Evolutionary conservation across 108 stramenopile genomes (phyloP).

Genomic region (Pseudonitzschia pungens): DNA sequence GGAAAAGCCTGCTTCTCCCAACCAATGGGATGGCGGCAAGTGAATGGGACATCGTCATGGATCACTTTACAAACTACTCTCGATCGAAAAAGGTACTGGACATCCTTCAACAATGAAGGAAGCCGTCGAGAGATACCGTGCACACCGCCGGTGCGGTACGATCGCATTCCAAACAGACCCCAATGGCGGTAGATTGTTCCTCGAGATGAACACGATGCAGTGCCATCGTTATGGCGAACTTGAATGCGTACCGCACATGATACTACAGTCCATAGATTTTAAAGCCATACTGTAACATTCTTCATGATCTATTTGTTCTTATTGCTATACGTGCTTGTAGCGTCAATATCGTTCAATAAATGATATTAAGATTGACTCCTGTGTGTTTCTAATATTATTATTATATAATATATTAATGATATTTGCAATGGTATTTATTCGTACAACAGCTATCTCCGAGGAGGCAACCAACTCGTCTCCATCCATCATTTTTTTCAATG

Average conservation of each 20-base stretch:
- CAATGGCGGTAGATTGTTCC: too few species aligned
- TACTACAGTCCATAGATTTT: background rate
- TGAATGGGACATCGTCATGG: conserved; percentile 36
- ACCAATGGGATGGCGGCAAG: background rate
- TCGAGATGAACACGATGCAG: background rate
- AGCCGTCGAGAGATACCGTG: background rate
- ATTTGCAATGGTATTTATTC: too few species aligned
- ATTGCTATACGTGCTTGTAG: background rate
- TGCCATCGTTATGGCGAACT: background rate
- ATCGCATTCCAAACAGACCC: too few species aligned
- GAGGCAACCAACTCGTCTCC: too few species aligned
- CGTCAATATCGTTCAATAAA: too few species aligned
- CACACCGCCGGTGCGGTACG: background rate
- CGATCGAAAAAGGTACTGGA: conserved; percentile 37
- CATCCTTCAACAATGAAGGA: conserved; percentile 33
- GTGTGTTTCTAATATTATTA: too few species aligned
- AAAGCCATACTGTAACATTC: background rate
- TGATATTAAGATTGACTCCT: too few species aligned
- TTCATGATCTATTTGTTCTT: too few species aligned
- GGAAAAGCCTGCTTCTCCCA: conserved; percentile 32
- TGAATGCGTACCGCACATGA: too few species aligned
- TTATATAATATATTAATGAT: too few species aligned
- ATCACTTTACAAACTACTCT: conserved; percentile 36
- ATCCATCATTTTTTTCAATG: too few species aligned
- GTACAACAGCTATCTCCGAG: too few species aligned